Percentiles rank a stretch among this genome's conserved stretches.
Conservation (phyloP, 345 rosid species). For the Adansonia digitata region DNA sequence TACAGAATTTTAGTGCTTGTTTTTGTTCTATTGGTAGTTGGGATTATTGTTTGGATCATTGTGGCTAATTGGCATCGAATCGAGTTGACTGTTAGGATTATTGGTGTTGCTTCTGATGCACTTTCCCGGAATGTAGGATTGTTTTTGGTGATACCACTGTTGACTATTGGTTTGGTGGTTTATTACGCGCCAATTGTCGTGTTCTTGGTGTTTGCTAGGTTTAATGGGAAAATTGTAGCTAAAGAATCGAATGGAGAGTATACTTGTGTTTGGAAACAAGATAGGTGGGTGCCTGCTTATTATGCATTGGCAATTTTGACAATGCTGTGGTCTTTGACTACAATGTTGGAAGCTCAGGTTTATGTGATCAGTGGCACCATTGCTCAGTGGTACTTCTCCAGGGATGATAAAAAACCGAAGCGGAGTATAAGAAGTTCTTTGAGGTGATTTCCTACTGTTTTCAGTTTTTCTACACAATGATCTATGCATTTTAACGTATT, state of each 20-base stretch:
- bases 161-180: constrained; percentile 49
- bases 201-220: constrained; percentile 72
- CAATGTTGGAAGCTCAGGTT: constrained; percentile 73
- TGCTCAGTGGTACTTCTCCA: constrained; percentile 86
- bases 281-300: constrained; percentile 92
- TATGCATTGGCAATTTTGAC: constrained; percentile 69
- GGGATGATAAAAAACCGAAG: constrained; percentile 60
- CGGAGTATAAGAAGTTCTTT: constrained; percentile 67
- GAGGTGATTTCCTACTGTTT: constrained; percentile 44
- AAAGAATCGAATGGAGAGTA: constrained; percentile 49
- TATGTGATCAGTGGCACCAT: constrained; percentile 83
- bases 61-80: constrained; percentile 78
- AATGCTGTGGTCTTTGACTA: constrained; percentile 84
- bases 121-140: constrained; percentile 65
- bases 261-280: constrained; percentile 79
- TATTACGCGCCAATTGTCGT: constrained; percentile 71
- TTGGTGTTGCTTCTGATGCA: constrained; percentile 80
- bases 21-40: constrained; percentile 62
- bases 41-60: constrained; percentile 68
- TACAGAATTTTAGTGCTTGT: constrained; percentile 66
- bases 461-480: background rate
- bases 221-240: constrained; percentile 66
- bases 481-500: background rate
- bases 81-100: constrained; percentile 67
- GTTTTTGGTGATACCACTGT: constrained; percentile 56